Evolutionary conservation across 139 green algal genomes (phyloP).

Genomic region (Mesostigma viride): DNA sequence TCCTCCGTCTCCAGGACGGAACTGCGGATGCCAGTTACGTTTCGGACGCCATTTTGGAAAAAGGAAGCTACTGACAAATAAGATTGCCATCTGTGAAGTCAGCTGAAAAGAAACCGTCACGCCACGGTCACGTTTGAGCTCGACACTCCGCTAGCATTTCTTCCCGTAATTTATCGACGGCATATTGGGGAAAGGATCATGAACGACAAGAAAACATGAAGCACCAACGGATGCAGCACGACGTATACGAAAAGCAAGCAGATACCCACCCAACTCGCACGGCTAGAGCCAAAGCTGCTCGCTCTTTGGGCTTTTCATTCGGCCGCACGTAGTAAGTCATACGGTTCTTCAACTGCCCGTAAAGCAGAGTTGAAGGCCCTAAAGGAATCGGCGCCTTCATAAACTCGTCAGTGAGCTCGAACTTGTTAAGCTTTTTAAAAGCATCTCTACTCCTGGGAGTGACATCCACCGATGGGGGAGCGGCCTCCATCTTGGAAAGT

Average conservation of each 20-base stretch:
- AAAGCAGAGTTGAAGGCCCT: slow-evolving; percentile 12
- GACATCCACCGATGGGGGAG: too few relatives aligned
- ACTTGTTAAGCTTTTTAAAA: too few relatives aligned
- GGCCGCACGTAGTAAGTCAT: slow-evolving; percentile 65
- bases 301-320: slow-evolving; percentile 53
- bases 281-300: slow-evolving; percentile 51
- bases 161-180: neutral
- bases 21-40: slow-evolving; percentile 4
- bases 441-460: too few relatives aligned
- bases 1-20: slow-evolving; percentile 55
- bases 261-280: slow-evolving; percentile 38
- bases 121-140: neutral
- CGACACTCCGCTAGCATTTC: neutral
- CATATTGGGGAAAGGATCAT: neutral
- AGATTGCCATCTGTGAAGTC: neutral
- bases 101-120: slow-evolving; percentile 3
- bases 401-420: slow-evolving; percentile 6
- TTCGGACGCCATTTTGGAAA: slow-evolving; percentile 23
- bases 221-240: neutral
- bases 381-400: slow-evolving; percentile 15
- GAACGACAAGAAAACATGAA: neutral
- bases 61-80: neutral
- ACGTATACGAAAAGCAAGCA: neutral
- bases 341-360: slow-evolving; percentile 45
- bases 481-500: too few relatives aligned